Conservation (phyloP, 1,284 basidiomycete species). For the Takashimella koratensis region DNA sequence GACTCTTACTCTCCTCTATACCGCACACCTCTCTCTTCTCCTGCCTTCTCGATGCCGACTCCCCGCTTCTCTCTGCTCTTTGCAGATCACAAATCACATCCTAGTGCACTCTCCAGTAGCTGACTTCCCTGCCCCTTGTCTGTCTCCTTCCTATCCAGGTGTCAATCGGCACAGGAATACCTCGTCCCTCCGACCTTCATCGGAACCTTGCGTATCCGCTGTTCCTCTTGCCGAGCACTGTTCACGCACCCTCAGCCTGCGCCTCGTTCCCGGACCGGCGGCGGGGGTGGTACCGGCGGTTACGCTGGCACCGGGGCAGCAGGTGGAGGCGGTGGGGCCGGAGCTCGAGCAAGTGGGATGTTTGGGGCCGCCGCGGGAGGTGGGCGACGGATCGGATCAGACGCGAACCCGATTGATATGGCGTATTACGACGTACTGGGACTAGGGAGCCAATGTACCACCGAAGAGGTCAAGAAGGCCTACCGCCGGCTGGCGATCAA, state of each 20-base stretch:
- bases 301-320: conserved; percentile 1
- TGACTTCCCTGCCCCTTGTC: too few relatives aligned
- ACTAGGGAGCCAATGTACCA: conserved; percentile 36
- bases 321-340: conserved; percentile 1
- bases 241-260: conserved; percentile 40
- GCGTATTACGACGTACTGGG: conserved; percentile 67
- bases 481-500: conserved; percentile 94
- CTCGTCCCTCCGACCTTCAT: conserved; percentile 63
- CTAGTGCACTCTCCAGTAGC: too few relatives aligned
- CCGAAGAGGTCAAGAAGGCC: conserved; percentile 76
- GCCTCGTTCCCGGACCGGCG: conserved; percentile 15
- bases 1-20: background rate
- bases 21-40: background rate
- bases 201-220: conserved; percentile 65
- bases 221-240: conserved; percentile 55
- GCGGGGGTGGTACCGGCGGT: conserved; percentile 5
- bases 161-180: conserved; percentile 67
- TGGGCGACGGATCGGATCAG: conserved; percentile 69
- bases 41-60: background rate
- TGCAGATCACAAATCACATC: too few relatives aligned
- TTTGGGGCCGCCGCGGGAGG: conserved; percentile 32
- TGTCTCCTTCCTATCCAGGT: too few relatives aligned
- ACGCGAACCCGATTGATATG: conserved; percentile 83
- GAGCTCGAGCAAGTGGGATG: conserved; percentile 21
- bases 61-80: too few relatives aligned